These are phyloP conservation scores for Calocybe cyanea DNA, from an alignment of 768 basidiomycete species.

Conservation along the genomic window DNA sequence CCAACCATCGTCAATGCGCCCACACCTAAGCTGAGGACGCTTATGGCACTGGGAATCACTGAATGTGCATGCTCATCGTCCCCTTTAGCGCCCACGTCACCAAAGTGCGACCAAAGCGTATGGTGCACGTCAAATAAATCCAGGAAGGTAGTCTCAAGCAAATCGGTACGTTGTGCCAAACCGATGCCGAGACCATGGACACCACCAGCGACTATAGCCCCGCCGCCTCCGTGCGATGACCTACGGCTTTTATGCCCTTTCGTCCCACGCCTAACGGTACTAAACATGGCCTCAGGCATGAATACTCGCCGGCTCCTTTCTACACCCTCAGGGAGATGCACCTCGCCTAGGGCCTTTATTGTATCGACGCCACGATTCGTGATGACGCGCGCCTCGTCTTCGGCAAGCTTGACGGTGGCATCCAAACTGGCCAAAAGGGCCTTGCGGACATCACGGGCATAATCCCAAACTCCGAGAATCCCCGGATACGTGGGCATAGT, in stretches of 20 bases:
- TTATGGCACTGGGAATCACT: slow-evolving; percentile 57
- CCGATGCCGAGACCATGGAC: slow-evolving; percentile 78
- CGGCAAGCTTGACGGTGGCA: slow-evolving; percentile 70
- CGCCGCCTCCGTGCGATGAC: slow-evolving; percentile 30
- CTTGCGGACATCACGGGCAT: slow-evolving; percentile 73
- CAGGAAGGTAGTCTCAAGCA: slow-evolving; percentile 75
- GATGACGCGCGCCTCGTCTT: slow-evolving; percentile 74
- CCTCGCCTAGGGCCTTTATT: slow-evolving; percentile 68
- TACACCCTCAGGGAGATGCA: slow-evolving; percentile 75
- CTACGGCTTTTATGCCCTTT: slow-evolving; percentile 35
- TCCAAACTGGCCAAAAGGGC: slow-evolving; percentile 81
- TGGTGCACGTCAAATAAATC: slow-evolving; percentile 88
- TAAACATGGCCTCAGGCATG: slow-evolving; percentile 98
- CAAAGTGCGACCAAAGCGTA: slow-evolving; percentile 70
- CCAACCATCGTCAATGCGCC: slow-evolving; percentile 90
- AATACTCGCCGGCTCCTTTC: slow-evolving; percentile 83
- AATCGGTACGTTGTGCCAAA: slow-evolving; percentile 70
- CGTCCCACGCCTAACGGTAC: slow-evolving; percentile 41
- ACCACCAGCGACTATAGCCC: slow-evolving; percentile 73
- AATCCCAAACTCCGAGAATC: slow-evolving; percentile 79
- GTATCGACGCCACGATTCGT: slow-evolving; percentile 63
- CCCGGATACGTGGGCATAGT: slow-evolving; percentile 82
- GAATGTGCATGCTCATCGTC: slow-evolving; percentile 30
- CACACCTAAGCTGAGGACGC: slow-evolving; percentile 71
- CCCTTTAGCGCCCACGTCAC: slow-evolving; percentile 34